Percentiles rank a stretch among this genome's conserved stretches.
Conservation (phyloP, 2,329 filamentous ascomycete species). For the Raffaelea arxii region DNA sequence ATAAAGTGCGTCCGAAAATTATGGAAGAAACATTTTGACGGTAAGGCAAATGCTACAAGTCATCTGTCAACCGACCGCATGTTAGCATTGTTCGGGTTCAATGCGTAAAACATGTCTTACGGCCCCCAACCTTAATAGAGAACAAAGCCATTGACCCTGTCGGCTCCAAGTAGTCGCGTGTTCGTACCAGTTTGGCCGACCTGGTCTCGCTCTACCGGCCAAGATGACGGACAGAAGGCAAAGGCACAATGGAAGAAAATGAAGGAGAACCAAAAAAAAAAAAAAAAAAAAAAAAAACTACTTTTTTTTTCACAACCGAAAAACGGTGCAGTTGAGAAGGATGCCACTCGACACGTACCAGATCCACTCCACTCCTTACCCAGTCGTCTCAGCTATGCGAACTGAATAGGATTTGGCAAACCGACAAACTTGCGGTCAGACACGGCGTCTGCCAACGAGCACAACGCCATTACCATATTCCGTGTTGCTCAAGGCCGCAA, state of each 20-base stretch:
- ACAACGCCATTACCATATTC: too few species aligned
- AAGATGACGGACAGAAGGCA: neutral
- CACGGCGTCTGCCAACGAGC: too few species aligned
- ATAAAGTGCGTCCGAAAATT: constrained; percentile 3
- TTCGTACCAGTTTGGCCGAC: neutral
- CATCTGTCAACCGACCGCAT: constrained; percentile 2
- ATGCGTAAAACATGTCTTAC: constrained; percentile 10
- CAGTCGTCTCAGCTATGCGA: neutral
- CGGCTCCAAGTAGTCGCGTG: too few species aligned
- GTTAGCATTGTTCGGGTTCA: constrained; percentile 7
- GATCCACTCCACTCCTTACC: neutral
- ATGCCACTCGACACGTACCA: too few species aligned
- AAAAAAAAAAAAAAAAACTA: too few species aligned
- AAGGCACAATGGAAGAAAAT: neutral
- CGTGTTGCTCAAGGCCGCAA: too few species aligned
- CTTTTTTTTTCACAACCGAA: too few species aligned
- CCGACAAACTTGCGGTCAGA: constrained; percentile 9
- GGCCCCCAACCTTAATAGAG: too few species aligned
- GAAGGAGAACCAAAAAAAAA: neutral
- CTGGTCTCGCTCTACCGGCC: too few species aligned
- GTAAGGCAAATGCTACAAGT: neutral
- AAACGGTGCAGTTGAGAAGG: too few species aligned
- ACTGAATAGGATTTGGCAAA: neutral
- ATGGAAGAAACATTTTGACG: neutral
- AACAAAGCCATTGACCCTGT: too few species aligned